phyloP scores from a whole-genome alignment of 73 alveolate genomes.

The Urostyla sp. region DNA sequence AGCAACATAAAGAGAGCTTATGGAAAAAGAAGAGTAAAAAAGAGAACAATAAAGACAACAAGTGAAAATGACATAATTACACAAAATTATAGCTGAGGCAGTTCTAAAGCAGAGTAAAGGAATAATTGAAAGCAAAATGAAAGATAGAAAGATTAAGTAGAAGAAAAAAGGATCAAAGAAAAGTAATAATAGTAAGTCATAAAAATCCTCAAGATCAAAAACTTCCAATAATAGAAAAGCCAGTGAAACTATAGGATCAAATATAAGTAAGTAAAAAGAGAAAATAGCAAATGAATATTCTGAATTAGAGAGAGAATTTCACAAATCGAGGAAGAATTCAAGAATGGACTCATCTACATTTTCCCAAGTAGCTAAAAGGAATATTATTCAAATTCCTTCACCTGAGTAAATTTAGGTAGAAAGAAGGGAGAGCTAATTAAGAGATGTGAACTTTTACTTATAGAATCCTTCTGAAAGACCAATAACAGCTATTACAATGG shows the following conservation, averaged over 20 bases:
- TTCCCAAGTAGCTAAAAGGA: too few relatives aligned
- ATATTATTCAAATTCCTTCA: too few relatives aligned
- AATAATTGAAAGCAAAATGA: neutral
- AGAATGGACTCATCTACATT: neutral
- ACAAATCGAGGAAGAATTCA: neutral
- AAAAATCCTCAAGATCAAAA: too few relatives aligned
- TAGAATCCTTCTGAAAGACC: too few relatives aligned
- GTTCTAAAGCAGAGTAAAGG: slow-evolving; percentile 30
- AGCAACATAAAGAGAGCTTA: slow-evolving; percentile 4
- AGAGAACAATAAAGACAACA: slow-evolving; percentile 28
- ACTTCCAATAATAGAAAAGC: too few relatives aligned
- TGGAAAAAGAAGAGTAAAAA: slow-evolving; percentile 1
- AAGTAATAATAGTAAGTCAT: too few relatives aligned
- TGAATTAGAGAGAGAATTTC: neutral
- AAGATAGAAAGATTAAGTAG: neutral
- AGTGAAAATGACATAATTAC: slow-evolving; percentile 5
- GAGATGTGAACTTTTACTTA: too few relatives aligned
- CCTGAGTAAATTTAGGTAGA: too few relatives aligned
- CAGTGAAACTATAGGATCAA: neutral
- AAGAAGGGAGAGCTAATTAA: too few relatives aligned
- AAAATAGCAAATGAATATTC: neutral
- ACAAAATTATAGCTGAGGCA: slow-evolving; percentile 26
- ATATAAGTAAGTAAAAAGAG: neutral
- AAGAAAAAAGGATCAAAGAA: neutral
- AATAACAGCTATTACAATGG: neutral